Evolutionary conservation across 768 basidiomycete genomes (phyloP).

Genomic region (Psilocybe sp.): DNA sequence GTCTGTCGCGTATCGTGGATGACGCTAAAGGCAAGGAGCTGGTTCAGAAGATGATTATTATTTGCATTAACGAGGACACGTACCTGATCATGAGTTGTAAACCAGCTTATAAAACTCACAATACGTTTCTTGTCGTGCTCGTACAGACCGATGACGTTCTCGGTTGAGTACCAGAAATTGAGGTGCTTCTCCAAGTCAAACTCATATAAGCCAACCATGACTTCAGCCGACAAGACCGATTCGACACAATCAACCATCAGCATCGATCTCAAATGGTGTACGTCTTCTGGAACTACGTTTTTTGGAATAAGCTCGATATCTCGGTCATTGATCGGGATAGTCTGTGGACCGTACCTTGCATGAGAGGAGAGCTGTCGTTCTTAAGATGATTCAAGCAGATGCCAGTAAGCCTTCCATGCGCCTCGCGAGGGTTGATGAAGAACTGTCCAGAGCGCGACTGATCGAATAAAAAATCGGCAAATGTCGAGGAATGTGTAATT

Average conservation of each 20-base stretch:
- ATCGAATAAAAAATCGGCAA: conserved; percentile 11
- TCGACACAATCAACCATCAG: conserved; percentile 8
- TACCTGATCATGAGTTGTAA: conserved; percentile 1
- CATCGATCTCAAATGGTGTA: conserved; percentile 7
- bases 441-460: conserved; percentile 10
- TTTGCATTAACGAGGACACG: neutral
- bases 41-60: neutral
- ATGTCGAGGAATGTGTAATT: conserved; percentile 7
- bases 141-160: conserved; percentile 9
- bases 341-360: too few species aligned
- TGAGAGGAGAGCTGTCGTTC: too few species aligned
- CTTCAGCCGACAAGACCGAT: neutral
- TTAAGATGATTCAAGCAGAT: conserved; percentile 6
- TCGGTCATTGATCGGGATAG: too few species aligned
- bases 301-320: too few species aligned
- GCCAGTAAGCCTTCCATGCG: conserved; percentile 1
- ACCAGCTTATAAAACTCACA: conserved; percentile 6
- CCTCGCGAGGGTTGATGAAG: conserved; percentile 2
- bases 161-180: conserved; percentile 7
- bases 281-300: neutral
- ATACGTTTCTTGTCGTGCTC: conserved; percentile 10
- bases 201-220: conserved; percentile 4
- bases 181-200: conserved; percentile 7
- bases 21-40: neutral
- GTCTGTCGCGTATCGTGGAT: neutral